These are phyloP conservation scores for Podila clonocystis DNA, from an alignment of 192 early-diverging fungal species.

Conservation along the genomic window DNA sequence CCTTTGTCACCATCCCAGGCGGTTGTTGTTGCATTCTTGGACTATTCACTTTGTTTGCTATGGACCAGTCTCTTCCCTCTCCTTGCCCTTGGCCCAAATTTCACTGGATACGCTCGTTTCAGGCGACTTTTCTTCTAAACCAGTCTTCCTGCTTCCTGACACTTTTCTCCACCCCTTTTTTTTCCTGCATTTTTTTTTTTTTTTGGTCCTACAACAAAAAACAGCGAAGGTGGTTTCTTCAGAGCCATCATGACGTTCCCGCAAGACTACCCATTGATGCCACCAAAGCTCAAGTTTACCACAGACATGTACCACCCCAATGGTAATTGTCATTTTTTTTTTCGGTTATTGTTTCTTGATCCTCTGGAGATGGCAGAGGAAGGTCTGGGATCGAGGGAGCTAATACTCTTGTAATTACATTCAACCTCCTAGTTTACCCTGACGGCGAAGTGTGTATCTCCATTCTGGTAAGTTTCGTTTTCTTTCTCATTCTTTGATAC, in stretches of 20 bases:
- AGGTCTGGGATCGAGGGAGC: no score
- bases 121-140: neutral
- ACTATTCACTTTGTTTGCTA: no score
- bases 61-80: no score
- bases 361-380: conserved; percentile 1
- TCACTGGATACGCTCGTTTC: neutral
- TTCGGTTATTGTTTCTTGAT: neutral
- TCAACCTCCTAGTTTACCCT: conserved; percentile 69
- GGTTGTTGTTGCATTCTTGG: no score
- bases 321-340: conserved; percentile 51
- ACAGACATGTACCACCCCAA: conserved; percentile 96
- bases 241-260: conserved; percentile 82
- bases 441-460: conserved; percentile 96
- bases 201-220: no score
- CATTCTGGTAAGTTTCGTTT: conserved; percentile 78
- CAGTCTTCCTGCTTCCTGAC: neutral
- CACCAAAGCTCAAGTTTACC: conserved; percentile 88
- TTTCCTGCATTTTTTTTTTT: no score
- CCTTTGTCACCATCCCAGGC: neutral
- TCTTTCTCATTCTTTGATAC: neutral
- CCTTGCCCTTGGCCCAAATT: no score
- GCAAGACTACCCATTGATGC: conserved; percentile 83
- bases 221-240: conserved; percentile 95
- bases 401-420: neutral
- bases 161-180: neutral